A percentile compares a stretch with the other conserved stretches of the same genome.
These are phyloP conservation scores for Xanthoparmelia taractica DNA, from an alignment of 495 filamentous ascomycete genomes.

Conservation along the genomic window DNA sequence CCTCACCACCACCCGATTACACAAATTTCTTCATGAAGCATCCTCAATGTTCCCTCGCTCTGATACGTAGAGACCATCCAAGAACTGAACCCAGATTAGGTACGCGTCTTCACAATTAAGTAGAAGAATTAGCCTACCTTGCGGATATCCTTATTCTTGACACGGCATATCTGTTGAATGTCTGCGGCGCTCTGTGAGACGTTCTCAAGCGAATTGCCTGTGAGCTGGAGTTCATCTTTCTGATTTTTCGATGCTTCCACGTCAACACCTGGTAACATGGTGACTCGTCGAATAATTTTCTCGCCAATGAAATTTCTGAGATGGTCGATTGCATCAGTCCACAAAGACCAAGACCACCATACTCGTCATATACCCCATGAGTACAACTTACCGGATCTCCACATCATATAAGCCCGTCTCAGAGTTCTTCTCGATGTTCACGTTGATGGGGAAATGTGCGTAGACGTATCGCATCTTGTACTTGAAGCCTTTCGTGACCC, in stretches of 20 bases:
- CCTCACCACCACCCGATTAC: too few species aligned
- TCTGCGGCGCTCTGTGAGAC: conserved; percentile 97
- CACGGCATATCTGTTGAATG: conserved; percentile 98
- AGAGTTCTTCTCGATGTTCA: conserved; percentile 93
- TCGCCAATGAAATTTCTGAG: conserved; percentile 97
- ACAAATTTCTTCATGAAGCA: conserved; percentile 35
- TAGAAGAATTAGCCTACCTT: conserved; percentile 53
- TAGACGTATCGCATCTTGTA: conserved; percentile 99
- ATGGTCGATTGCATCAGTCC: conserved; percentile 22
- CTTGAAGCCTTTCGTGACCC: conserved; percentile 97
- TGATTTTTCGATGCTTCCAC: conserved; percentile 79
- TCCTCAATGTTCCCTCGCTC: conserved; percentile 81
- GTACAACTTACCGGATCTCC: conserved; percentile 84
- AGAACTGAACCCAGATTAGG: conserved; percentile 55
- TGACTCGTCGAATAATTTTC: conserved; percentile 93
- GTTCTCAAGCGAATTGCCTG: conserved; percentile 88
- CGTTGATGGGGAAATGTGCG: conserved; percentile 99
- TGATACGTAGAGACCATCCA: conserved; percentile 98
- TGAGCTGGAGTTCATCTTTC: conserved; percentile 93
- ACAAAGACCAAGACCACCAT: neutral
- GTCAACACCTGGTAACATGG: conserved; percentile 82
- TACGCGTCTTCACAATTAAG: neutral
- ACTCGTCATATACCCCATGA: neutral
- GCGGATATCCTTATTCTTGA: conserved; percentile 99
- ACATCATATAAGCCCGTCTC: conserved; percentile 84